Percentiles rank a stretch among this genome's conserved stretches.
phyloP scores from a whole-genome alignment of 805 yeast genomes.

The Candida fluviatilis region DNA sequence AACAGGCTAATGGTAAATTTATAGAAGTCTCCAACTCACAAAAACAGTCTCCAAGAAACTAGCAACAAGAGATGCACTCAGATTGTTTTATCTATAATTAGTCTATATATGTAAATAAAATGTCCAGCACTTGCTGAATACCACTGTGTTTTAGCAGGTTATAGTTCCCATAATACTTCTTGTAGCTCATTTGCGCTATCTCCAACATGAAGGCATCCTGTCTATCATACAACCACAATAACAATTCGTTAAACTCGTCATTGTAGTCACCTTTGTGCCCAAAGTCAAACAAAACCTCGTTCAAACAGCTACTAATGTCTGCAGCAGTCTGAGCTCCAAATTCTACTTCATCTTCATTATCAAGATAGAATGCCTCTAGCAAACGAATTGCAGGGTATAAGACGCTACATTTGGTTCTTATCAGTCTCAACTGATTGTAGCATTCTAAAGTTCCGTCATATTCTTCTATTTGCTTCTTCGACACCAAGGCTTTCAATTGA shows the following conservation, averaged over 20 bases:
- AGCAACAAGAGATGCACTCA: no score
- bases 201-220: constrained; percentile 2
- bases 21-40: constrained; percentile 6
- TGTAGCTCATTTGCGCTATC: constrained; percentile 11
- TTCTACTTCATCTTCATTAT: constrained; percentile 5
- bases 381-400: constrained; percentile 6
- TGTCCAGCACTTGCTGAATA: constrained; percentile 1
- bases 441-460: not conserved
- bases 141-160: not conserved
- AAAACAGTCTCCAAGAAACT: no score
- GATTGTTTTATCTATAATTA: no score
- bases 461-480: not conserved
- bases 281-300: not conserved
- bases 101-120: constrained; percentile 4
- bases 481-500: not conserved
- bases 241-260: constrained; percentile 10
- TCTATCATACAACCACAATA: constrained; percentile 12
- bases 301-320: constrained; percentile 5
- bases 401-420: not conserved
- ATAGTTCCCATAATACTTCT: constrained; percentile 8
- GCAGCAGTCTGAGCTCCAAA: constrained; percentile 2
- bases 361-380: constrained; percentile 10
- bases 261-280: not conserved
- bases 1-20: constrained; percentile 27
- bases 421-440: not conserved